phyloP scores from a whole-genome alignment of 306 rosid genomes.

The Mucuna pruriens region DNA sequence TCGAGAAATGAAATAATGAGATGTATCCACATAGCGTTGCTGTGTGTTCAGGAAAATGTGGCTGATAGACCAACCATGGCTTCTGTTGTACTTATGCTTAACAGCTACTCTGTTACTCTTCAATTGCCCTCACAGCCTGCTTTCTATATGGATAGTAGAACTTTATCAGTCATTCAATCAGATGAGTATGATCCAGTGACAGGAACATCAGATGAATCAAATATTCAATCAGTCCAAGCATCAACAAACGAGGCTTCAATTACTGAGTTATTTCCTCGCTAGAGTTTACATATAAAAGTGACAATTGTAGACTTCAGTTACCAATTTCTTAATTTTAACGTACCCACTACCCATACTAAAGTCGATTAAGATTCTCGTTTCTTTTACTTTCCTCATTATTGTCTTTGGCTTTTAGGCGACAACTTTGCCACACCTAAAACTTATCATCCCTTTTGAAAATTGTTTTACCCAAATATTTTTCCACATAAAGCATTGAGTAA shows the following conservation, averaged over 20 bases:
- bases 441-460: too few relatives aligned
- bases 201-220: conserved; percentile 17
- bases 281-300: too few relatives aligned
- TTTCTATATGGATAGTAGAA: not conserved
- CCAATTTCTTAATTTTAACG: too few relatives aligned
- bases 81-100: conserved; percentile 47
- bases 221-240: not conserved
- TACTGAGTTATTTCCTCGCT: not conserved
- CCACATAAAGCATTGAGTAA: too few relatives aligned
- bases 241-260: not conserved
- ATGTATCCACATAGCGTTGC: conserved; percentile 62
- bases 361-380: too few relatives aligned
- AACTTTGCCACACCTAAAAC: too few relatives aligned
- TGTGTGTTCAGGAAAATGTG: conserved; percentile 57
- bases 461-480: too few relatives aligned
- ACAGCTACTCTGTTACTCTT: conserved; percentile 44
- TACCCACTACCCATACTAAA: too few relatives aligned
- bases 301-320: too few relatives aligned
- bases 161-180: not conserved
- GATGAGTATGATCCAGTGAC: conserved; percentile 12
- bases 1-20: conserved; percentile 42
- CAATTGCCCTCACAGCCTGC: conserved; percentile 48
- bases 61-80: conserved; percentile 60
- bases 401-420: too few relatives aligned
- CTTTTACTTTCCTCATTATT: too few relatives aligned